phyloP scores from a whole-genome alignment of 305 asterid species.

The Solanum hybrid region DNA sequence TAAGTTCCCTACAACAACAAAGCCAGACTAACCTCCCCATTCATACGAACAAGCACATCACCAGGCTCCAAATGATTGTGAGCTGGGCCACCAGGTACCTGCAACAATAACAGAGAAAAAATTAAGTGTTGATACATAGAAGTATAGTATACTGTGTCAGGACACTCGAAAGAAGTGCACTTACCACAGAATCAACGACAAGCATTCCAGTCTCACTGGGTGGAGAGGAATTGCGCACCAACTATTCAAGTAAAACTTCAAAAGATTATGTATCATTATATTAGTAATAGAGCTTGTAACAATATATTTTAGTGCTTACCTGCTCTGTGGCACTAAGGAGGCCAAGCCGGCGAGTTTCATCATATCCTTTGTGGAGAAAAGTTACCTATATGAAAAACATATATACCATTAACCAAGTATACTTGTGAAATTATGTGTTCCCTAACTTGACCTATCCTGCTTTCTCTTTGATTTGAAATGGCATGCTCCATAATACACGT shows the following conservation, averaged over 20 bases:
- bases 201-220: conserved; percentile 98
- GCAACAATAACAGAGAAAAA: conserved; percentile 14
- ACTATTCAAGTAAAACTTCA: conserved; percentile 29
- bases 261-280: background rate
- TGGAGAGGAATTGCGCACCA: conserved; percentile 86
- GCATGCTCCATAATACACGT: background rate
- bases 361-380: conserved; percentile 94
- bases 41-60: conserved; percentile 85
- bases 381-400: conserved; percentile 52
- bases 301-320: conserved; percentile 27
- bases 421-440: background rate
- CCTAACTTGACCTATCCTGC: background rate
- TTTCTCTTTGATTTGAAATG: background rate
- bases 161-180: conserved; percentile 17
- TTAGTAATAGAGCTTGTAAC: conserved; percentile 4
- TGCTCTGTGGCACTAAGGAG: conserved; percentile 80
- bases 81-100: conserved; percentile 99
- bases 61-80: conserved; percentile 95
- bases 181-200: conserved; percentile 97
- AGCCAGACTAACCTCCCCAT: conserved; percentile 69
- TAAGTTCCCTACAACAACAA: background rate
- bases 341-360: conserved; percentile 98
- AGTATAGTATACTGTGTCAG: background rate
- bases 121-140: background rate
- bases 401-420: background rate